A percentile compares a stretch with the other conserved stretches of the same genome.
These are phyloP conservation scores for Cantharellus anzutake DNA, from an alignment of 768 basidiomycete species.

Conservation along the genomic window DNA sequence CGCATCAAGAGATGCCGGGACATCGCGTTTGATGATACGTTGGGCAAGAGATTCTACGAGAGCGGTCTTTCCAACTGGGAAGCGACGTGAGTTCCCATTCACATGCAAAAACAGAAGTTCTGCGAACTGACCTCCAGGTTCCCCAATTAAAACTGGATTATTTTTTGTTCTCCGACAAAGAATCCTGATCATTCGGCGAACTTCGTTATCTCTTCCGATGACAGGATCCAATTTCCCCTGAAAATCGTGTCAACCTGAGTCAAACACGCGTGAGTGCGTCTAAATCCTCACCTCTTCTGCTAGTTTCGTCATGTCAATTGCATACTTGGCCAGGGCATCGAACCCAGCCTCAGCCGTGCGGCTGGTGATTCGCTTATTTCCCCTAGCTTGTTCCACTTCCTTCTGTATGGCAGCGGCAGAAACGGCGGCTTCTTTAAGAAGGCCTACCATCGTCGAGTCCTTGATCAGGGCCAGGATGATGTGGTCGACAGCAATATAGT, in stretches of 20 bases:
- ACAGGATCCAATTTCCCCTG: conserved; percentile 84
- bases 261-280: too few relatives aligned
- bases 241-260: too few relatives aligned
- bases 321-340: conserved; percentile 66
- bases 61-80: conserved; percentile 72
- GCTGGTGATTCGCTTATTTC: conserved; percentile 69
- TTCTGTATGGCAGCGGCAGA: conserved; percentile 55
- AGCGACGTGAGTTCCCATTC: conserved; percentile 19
- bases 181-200: conserved; percentile 67
- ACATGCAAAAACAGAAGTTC: too few relatives aligned
- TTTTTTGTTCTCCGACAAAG: conserved; percentile 82
- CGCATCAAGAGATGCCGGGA: conserved; percentile 52
- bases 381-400: conserved; percentile 60
- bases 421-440: conserved; percentile 42
- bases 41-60: conserved; percentile 93
- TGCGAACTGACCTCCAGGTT: conserved; percentile 29
- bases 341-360: conserved; percentile 82
- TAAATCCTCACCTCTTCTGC: conserved; percentile 36
- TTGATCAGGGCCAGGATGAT: conserved; percentile 70
- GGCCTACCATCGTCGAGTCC: conserved; percentile 40
- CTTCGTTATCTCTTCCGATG: conserved; percentile 84
- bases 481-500: conserved; percentile 87
- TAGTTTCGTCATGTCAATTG: conserved; percentile 59
- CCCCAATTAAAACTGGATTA: conserved; percentile 92
- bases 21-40: conserved; percentile 85